Evolutionary conservation across 495 filamentous ascomycete species (phyloP).

Genomic region (Podospora sp.): DNA sequence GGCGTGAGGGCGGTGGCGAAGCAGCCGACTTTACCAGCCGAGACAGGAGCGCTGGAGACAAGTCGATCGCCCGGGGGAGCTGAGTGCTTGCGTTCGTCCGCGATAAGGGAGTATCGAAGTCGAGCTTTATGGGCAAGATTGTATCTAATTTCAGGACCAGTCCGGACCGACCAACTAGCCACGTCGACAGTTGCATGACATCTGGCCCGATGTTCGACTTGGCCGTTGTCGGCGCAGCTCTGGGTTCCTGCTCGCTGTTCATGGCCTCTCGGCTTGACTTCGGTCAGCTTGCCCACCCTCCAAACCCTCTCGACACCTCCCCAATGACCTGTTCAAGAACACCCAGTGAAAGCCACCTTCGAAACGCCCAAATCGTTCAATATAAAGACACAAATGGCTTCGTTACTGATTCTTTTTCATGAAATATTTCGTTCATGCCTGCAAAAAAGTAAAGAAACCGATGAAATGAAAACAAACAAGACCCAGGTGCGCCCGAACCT

Average conservation of each 20-base stretch:
- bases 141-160: no score
- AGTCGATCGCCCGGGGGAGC: not conserved
- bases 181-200: not conserved
- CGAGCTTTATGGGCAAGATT: not conserved
- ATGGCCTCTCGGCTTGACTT: not conserved
- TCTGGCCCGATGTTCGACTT: not conserved
- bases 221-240: not conserved
- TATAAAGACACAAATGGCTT: slow-evolving; percentile 30
- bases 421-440: slow-evolving; percentile 29
- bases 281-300: not conserved
- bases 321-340: no score
- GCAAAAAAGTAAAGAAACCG: slow-evolving; percentile 21
- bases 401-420: slow-evolving; percentile 36
- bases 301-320: not conserved
- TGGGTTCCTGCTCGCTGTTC: not conserved
- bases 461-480: slow-evolving; percentile 22
- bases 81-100: not conserved
- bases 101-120: not conserved
- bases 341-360: slow-evolving; percentile 2
- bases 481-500: slow-evolving; percentile 5
- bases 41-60: not conserved
- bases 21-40: not conserved
- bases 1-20: not conserved
- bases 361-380: slow-evolving; percentile 14
- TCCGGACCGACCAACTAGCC: not conserved